Conservation (phyloP, 371 early-diverging fungal species). For the Furculomyces boomerangus region DNA sequence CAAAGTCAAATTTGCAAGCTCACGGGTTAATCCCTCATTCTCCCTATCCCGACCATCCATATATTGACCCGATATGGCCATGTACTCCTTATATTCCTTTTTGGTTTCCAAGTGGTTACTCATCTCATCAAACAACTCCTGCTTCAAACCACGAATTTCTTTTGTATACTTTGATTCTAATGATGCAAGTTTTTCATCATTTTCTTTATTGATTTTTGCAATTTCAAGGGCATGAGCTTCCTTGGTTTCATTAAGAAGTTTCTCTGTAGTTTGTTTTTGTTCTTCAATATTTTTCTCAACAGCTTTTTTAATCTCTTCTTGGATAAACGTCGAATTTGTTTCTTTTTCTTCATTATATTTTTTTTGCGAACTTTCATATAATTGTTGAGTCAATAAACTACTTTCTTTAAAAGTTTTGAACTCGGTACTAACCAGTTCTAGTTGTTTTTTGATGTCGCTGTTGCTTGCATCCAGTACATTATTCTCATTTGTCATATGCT, state of each 20-base stretch:
- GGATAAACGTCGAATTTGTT: not conserved
- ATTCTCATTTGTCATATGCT: no score
- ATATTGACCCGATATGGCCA: not conserved
- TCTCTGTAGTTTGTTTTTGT: not conserved
- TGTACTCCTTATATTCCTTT: constrained; percentile 1
- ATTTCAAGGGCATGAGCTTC: not conserved
- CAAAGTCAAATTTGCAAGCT: constrained; percentile 1
- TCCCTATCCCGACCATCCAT: constrained; percentile 1
- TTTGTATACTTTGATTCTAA: not conserved
- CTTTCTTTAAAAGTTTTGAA: no score
- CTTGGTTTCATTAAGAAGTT: not conserved
- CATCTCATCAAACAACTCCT: not conserved
- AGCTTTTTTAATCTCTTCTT: not conserved
- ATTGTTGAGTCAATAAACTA: no score
- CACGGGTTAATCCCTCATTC: constrained; percentile 1
- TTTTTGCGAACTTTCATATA: no score
- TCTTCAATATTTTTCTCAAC: not conserved
- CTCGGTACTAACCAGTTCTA: no score
- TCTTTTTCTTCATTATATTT: not conserved
- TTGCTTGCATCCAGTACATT: no score
- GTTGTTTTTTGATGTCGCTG: no score
- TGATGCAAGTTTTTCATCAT: not conserved
- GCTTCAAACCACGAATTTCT: not conserved
- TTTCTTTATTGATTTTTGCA: not conserved
- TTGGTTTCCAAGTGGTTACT: not conserved